phyloP scores from a whole-genome alignment of 192 early-diverging fungal species.

The Thamnidium elegans region DNA sequence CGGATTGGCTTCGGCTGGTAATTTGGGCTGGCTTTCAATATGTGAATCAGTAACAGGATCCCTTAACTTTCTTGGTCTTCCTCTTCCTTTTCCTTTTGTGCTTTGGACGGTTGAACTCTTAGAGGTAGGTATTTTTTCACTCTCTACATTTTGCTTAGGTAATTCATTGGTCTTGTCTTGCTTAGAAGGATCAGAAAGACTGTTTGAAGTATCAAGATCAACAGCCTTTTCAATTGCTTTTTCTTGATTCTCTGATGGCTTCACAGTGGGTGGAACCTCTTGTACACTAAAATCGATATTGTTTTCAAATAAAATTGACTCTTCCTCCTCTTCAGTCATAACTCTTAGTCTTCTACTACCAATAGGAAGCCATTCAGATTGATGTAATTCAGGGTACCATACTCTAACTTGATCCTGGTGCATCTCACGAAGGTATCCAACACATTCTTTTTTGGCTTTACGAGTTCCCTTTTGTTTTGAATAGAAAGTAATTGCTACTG shows the following conservation, averaged over 20 bases:
- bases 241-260: neutral
- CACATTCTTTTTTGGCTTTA: conserved; percentile 16
- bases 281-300: neutral
- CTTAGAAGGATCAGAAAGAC: no score
- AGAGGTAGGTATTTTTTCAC: neutral
- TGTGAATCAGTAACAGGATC: neutral
- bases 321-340: conserved; percentile 33
- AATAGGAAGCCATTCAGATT: conserved; percentile 49
- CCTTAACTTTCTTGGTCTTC: conserved; percentile 5
- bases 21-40: neutral
- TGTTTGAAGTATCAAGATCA: neutral
- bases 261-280: neutral
- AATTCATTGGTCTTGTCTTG: no score
- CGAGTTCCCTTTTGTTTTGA: conserved; percentile 4
- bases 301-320: conserved; percentile 4
- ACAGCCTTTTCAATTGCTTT: neutral
- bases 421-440: conserved; percentile 44
- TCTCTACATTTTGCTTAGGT: no score
- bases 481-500: conserved; percentile 37
- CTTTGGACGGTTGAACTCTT: neutral
- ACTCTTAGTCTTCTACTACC: conserved; percentile 45
- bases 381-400: conserved; percentile 44
- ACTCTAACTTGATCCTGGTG: conserved; percentile 42
- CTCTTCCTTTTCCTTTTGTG: conserved; percentile 3
- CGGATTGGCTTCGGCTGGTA: neutral